Conservation (phyloP, 2,329 filamentous ascomycete genomes). For the Zelopaecilomyces penicillatus region DNA sequence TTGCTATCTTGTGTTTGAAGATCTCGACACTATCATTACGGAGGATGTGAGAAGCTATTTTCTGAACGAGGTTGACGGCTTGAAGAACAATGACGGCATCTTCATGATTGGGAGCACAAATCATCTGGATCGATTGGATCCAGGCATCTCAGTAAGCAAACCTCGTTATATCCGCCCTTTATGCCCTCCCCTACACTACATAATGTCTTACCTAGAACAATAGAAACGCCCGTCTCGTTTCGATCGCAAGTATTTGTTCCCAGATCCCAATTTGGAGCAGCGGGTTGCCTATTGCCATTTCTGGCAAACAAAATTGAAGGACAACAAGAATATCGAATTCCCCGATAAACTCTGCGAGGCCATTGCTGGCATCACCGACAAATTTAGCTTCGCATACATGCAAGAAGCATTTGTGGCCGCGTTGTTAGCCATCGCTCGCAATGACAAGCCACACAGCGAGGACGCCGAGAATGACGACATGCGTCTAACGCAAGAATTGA, state of each 20-base stretch:
- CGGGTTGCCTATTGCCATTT: slow-evolving; percentile 52
- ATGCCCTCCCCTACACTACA: not conserved
- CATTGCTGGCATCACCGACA: slow-evolving; percentile 53
- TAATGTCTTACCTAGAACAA: not conserved
- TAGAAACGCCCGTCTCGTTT: slow-evolving; percentile 58
- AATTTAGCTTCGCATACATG: slow-evolving; percentile 63
- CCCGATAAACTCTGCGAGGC: slow-evolving; percentile 47
- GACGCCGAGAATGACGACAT: not conserved
- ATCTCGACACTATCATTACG: slow-evolving; percentile 58
- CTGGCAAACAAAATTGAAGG: slow-evolving; percentile 49
- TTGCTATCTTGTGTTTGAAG: slow-evolving; percentile 64
- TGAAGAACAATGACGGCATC: slow-evolving; percentile 62
- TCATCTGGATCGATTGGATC: slow-evolving; percentile 57
- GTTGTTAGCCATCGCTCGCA: slow-evolving; percentile 48
- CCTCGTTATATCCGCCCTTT: too few relatives aligned
- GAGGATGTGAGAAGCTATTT: slow-evolving; percentile 58
- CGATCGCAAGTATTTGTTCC: slow-evolving; percentile 59
- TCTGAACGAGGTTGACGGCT: slow-evolving; percentile 63
- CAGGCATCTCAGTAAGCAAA: slow-evolving; percentile 47
- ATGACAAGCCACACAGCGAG: slow-evolving; percentile 17
- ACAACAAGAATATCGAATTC: slow-evolving; percentile 52
- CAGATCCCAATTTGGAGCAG: slow-evolving; percentile 46
- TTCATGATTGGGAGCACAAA: slow-evolving; percentile 62
- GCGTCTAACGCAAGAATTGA: slow-evolving; percentile 18
- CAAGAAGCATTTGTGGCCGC: slow-evolving; percentile 61